Evolutionary conservation across 164 flowering plant genomes (phyloP), one percentile per base, ranked within the genome.

Genomic region (Nelumbo lutea): DNA sequence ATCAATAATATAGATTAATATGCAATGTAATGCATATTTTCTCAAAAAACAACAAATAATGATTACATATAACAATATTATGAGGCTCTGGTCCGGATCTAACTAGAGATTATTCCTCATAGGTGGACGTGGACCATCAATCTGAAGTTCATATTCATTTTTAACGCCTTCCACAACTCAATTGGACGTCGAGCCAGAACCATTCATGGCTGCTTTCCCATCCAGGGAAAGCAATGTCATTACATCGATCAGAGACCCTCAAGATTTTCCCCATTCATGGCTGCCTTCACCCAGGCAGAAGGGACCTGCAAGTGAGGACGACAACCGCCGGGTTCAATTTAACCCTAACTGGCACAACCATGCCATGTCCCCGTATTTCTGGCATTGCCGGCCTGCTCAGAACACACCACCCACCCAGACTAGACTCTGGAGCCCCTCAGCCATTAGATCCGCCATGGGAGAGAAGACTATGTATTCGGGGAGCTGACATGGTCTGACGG

Each of bases 281-380:
- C 86, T 9, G 81, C 80, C 4, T 81, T 50, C 42, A 61, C 74
- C 0, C 79, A 66, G 61, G 78, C 68, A 39, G n/a, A 1, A 4
- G 62, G 79, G n/a, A 78, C 83, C 0, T 70, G 83, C 27, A 75
- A 40, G 0, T 5, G 5, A 10, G 9, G 1, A 13, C 10, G 86
- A 81, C 42, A 71, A 53, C 2, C 72, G 84, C 14, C 70, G 68
- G 52, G 13, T 57, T 46, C 61, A 79, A 7, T 83, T 63, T 48
- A 73, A n/a, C 66, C 57, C 60, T 15, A 11, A 78, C 84, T 0
- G 88, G 86, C 1, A 85, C 86, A 41, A 83, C 86, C 13, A 85
- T 85, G 86, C 72, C 86, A 0, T 82, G 84, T 70, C 88, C 88
- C 58, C 86, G 82, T 55, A 82, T 81, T 14, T 9, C 88, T 6